Conservation (phyloP, 805 yeast genomes). For the Starmerella roubikii region DNA sequence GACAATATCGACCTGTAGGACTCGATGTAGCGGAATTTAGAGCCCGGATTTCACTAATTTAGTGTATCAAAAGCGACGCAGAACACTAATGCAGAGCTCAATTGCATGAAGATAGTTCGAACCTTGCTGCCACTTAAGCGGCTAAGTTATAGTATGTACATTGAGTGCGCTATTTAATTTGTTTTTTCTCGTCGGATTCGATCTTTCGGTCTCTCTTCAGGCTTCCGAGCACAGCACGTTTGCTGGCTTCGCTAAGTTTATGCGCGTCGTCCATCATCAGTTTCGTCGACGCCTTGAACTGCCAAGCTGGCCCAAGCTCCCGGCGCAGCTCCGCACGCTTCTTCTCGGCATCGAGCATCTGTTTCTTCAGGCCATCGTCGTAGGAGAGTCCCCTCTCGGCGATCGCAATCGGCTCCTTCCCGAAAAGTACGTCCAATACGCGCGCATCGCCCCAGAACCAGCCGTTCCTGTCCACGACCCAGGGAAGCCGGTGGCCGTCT, state of each 20-base stretch:
- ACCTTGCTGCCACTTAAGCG: no score
- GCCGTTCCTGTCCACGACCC: slow-evolving; percentile 74
- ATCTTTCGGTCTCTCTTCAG: no score
- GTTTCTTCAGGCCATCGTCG: slow-evolving; percentile 43
- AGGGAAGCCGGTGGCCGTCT: slow-evolving; percentile 39
- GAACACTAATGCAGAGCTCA: no score
- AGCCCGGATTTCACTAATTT: no score
- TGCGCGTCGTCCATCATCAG: slow-evolving; percentile 34
- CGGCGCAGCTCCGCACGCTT: slow-evolving; percentile 38
- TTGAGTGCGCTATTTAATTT: no score
- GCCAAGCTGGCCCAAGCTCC: slow-evolving; percentile 49
- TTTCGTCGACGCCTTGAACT: slow-evolving; percentile 36
- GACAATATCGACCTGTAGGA: no score
- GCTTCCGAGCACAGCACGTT: slow-evolving; percentile 17
- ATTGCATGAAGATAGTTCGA: no score
- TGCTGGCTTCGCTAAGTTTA: slow-evolving; percentile 20
- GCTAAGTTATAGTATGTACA: no score
- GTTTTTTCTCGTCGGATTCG: slow-evolving; percentile 1
- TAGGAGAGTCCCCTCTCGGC: slow-evolving; percentile 60
- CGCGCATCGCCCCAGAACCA: slow-evolving; percentile 92
- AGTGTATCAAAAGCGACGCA: no score
- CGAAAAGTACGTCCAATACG: slow-evolving; percentile 67
- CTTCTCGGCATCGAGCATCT: slow-evolving; percentile 35
- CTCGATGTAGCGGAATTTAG: no score
- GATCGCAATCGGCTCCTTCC: slow-evolving; percentile 60